Evolutionary conservation across 371 early-diverging fungal species (phyloP).

Genomic region (Apophysomyces ossiformis): DNA sequence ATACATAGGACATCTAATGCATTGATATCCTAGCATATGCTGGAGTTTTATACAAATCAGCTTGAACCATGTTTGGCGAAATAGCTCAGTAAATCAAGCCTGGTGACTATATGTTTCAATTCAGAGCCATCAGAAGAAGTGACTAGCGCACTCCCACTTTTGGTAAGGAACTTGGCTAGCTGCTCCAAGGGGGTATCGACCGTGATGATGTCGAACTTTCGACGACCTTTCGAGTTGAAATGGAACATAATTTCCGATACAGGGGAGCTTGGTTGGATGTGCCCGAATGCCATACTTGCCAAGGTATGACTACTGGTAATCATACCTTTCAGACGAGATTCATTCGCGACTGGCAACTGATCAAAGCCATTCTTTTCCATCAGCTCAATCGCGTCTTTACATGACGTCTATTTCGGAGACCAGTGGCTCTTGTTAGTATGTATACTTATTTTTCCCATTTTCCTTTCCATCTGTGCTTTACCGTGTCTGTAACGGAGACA

Average conservation of each 20-base stretch:
- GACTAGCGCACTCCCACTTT: constrained; percentile 85
- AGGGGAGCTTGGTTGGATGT: constrained; percentile 66
- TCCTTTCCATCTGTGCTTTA: not conserved
- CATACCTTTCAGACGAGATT: constrained; percentile 74
- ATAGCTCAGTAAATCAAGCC: constrained; percentile 78
- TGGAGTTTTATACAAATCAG: too few species aligned
- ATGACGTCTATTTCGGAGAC: constrained; percentile 54
- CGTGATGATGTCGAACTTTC: constrained; percentile 86
- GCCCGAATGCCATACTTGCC: constrained; percentile 77
- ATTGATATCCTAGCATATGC: too few species aligned
- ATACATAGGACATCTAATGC: too few species aligned
- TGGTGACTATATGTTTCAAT: constrained; percentile 89
- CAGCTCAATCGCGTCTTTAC: constrained; percentile 81
- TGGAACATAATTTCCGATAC: constrained; percentile 89
- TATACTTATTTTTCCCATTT: not conserved
- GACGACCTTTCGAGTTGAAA: constrained; percentile 51
- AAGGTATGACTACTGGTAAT: constrained; percentile 88
- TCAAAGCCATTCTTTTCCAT: constrained; percentile 92
- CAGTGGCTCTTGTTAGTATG: too few species aligned
- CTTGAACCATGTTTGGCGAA: too few species aligned
- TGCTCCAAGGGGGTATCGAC: constrained; percentile 79
- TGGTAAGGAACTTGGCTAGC: constrained; percentile 89
- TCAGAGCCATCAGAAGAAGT: constrained; percentile 63
- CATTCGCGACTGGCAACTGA: constrained; percentile 90
- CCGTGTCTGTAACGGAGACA: constrained; percentile 69